A percentile compares a stretch with the other conserved stretches of the same genome.
Evolutionary conservation across 371 early-diverging fungal species (phyloP).

Genomic region (Syncephalis fuscata): DNA sequence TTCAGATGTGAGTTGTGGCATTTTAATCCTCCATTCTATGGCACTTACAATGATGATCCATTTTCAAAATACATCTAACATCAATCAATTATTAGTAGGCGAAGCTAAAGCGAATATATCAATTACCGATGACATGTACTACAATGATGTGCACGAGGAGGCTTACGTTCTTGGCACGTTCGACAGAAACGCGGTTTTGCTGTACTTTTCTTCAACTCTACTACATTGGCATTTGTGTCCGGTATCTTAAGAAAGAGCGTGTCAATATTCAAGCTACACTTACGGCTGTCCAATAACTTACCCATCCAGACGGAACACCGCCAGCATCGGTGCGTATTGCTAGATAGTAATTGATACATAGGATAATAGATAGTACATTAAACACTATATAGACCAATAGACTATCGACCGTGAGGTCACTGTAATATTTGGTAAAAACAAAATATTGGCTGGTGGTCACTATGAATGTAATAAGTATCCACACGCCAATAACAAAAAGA

Average conservation of each 20-base stretch:
- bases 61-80: slow-evolving; percentile 57
- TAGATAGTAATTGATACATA: slow-evolving; percentile 65
- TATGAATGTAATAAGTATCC: too few species aligned
- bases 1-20: background rate
- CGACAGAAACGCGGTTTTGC: slow-evolving; percentile 57
- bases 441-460: too few species aligned
- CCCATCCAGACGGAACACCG: slow-evolving; percentile 50
- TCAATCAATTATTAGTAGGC: too few species aligned
- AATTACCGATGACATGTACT: slow-evolving; percentile 45
- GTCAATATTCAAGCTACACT: too few species aligned
- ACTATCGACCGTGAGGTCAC: too few species aligned
- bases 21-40: background rate
- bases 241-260: too few species aligned
- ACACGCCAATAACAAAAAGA: too few species aligned
- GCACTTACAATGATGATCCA: slow-evolving; percentile 81
- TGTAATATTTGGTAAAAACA: too few species aligned
- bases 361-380: slow-evolving; percentile 41
- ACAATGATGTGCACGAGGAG: slow-evolving; percentile 75
- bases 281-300: too few species aligned
- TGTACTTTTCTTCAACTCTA: slow-evolving; percentile 55
- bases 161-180: slow-evolving; percentile 57
- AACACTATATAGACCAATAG: too few species aligned
- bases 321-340: slow-evolving; percentile 70
- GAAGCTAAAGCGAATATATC: too few species aligned
- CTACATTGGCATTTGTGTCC: slow-evolving; percentile 27